Evolutionary conservation across 805 yeast genomes (phyloP).

Genomic region (Limtongozyma cylindracea): DNA sequence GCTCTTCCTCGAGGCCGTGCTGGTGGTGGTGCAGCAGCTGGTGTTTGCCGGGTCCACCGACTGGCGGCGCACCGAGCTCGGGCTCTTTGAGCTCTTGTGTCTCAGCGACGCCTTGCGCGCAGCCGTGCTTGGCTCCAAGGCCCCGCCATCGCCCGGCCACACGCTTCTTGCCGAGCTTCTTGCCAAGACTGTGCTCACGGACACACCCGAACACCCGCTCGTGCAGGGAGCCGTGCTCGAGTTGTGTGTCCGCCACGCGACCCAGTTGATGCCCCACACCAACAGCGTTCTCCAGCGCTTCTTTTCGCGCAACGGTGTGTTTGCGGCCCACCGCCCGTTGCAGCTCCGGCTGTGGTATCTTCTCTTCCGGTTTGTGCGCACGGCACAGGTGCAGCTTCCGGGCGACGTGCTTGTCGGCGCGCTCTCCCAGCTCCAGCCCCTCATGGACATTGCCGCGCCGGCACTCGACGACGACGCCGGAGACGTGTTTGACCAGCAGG

Average conservation of each 20-base stretch:
- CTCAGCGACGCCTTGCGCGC: constrained; percentile 60
- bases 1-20: constrained; percentile 31
- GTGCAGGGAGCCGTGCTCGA: constrained; percentile 78
- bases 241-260: constrained; percentile 51
- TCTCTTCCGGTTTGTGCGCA: constrained; percentile 57
- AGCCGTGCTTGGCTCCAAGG: constrained; percentile 33
- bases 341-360: constrained; percentile 78
- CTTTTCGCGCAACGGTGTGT: constrained; percentile 70
- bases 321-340: constrained; percentile 47
- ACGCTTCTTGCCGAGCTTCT: constrained; percentile 33
- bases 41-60: constrained; percentile 9
- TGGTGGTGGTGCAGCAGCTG: constrained; percentile 23
- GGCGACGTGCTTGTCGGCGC: constrained; percentile 27
- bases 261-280: constrained; percentile 12
- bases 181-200: constrained; percentile 11
- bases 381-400: constrained; percentile 35
- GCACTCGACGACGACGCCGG: constrained; percentile 29
- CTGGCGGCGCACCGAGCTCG: constrained; percentile 77
- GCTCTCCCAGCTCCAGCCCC: constrained; percentile 30
- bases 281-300: constrained; percentile 18
- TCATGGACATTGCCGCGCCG: constrained; percentile 37
- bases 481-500: constrained; percentile 44
- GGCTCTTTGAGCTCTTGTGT: constrained; percentile 56
- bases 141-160: constrained; percentile 37
- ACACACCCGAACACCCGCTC: constrained; percentile 66